Conservation (phyloP, 2,329 filamentous ascomycete genomes). For the Neophaeococcomyces aloes region DNA sequence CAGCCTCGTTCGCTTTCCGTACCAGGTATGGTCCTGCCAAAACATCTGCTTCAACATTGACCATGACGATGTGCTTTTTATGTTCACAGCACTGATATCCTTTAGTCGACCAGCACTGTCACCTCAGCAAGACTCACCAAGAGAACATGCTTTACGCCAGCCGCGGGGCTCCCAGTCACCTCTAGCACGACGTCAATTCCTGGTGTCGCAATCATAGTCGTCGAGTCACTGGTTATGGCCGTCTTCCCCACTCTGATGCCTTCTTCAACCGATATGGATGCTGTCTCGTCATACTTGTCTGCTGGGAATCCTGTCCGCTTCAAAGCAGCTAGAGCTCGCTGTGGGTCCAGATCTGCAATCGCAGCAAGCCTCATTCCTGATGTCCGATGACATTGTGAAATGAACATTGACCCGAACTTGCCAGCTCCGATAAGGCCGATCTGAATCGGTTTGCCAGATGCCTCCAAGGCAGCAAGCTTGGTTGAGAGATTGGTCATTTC, state of each 20-base stretch:
- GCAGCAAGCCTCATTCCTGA: conserved; percentile 34
- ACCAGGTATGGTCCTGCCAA: conserved; percentile 34
- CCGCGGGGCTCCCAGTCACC: conserved; percentile 35
- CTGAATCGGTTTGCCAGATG: conserved; percentile 31
- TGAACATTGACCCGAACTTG: conserved; percentile 41
- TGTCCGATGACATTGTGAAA: conserved; percentile 36
- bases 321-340: conserved; percentile 33
- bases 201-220: conserved; percentile 33
- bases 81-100: conserved; percentile 32
- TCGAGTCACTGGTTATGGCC: conserved; percentile 34
- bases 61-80: conserved; percentile 41
- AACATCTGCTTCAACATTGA: conserved; percentile 39
- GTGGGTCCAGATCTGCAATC: conserved; percentile 35
- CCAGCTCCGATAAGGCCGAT: conserved; percentile 39
- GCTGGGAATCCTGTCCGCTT: conserved; percentile 25
- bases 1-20: conserved; percentile 34
- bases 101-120: too few relatives aligned
- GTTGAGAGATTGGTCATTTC: conserved; percentile 35
- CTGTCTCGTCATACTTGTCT: conserved; percentile 7
- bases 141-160: conserved; percentile 35
- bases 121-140: conserved; percentile 12
- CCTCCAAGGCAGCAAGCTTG: conserved; percentile 33
- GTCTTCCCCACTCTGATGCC: conserved; percentile 34
- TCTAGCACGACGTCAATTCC: conserved; percentile 38
- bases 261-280: conserved; percentile 24